Percentiles rank a stretch among this genome's conserved stretches.
Evolutionary conservation across 1,139 yeast genomes (phyloP).

Genomic region (Geotrichum australiense): DNA sequence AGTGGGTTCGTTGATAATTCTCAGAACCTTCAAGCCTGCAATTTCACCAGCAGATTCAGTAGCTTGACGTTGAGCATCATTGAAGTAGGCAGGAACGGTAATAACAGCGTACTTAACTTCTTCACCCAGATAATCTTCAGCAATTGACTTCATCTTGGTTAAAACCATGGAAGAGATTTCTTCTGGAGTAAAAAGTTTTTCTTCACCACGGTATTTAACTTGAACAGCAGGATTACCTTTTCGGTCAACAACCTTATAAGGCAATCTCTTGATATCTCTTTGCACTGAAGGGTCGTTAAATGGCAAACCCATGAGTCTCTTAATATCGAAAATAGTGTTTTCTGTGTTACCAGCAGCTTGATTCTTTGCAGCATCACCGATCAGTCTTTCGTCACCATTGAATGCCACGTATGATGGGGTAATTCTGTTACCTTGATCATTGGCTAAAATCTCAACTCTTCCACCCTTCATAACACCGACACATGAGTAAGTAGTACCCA

Average conservation of each 20-base stretch:
- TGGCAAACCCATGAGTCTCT: slow-evolving; percentile 96
- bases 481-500: slow-evolving; percentile 90
- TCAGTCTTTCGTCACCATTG: slow-evolving; percentile 95
- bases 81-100: slow-evolving; percentile 96
- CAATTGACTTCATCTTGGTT: slow-evolving; percentile 96
- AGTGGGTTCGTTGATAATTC: slow-evolving; percentile 96
- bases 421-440: slow-evolving; percentile 99
- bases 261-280: slow-evolving; percentile 96
- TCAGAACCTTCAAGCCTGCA: slow-evolving; percentile 92
- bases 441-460: slow-evolving; percentile 85
- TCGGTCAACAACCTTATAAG: slow-evolving; percentile 84
- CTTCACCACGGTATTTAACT: slow-evolving; percentile 85
- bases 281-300: slow-evolving; percentile 86
- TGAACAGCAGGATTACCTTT: slow-evolving; percentile 82
- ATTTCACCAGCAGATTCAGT: slow-evolving; percentile 98
- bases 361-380: slow-evolving; percentile 99
- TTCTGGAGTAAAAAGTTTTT: slow-evolving; percentile 91
- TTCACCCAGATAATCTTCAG: slow-evolving; percentile 92
- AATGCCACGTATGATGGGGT: slow-evolving; percentile 98
- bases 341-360: slow-evolving; percentile 97
- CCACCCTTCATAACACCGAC: slow-evolving; percentile 92
- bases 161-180: slow-evolving; percentile 95
- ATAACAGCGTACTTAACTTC: slow-evolving; percentile 91
- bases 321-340: slow-evolving; percentile 96
- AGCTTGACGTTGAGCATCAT: slow-evolving; percentile 97